Conservation (phyloP, 495 filamentous ascomycete species). For the Penicillium verhagenii region DNA sequence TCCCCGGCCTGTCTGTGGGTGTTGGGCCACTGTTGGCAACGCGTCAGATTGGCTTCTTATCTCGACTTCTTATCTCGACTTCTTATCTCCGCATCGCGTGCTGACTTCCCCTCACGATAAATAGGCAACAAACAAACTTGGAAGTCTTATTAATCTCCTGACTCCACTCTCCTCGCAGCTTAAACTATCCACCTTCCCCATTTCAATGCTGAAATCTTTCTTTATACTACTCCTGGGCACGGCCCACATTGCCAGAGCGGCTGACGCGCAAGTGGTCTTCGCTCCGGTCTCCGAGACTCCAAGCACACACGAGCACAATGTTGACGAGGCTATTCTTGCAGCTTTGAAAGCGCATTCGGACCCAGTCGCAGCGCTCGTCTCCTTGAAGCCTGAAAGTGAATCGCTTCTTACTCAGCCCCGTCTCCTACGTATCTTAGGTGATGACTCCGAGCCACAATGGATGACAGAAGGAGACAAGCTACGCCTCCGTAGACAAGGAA, state of each 20-base stretch:
- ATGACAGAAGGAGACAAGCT: conserved; percentile 17
- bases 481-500: conserved; percentile 5
- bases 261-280: conserved; percentile 9
- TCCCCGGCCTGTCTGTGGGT: no score
- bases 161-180: not conserved
- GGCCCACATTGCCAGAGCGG: not conserved
- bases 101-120: not conserved
- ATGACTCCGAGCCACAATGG: conserved; percentile 4
- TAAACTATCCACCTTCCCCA: not conserved
- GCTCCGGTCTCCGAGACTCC: not conserved
- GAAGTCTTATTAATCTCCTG: not conserved
- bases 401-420: conserved; percentile 1
- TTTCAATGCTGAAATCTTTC: conserved; percentile 4
- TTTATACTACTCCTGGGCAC: not conserved
- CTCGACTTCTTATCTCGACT: not conserved
- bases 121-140: no score
- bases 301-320: not conserved
- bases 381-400: not conserved
- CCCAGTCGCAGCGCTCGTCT: conserved; percentile 5
- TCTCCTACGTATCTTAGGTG: conserved; percentile 4
- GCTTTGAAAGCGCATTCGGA: conserved; percentile 6
- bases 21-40: no score
- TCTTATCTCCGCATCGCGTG: not conserved
- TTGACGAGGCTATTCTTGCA: conserved; percentile 3
- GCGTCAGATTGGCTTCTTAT: no score